Evolutionary conservation across 2,329 filamentous ascomycete genomes (phyloP).

Genomic region (Fusarium algeriense): DNA sequence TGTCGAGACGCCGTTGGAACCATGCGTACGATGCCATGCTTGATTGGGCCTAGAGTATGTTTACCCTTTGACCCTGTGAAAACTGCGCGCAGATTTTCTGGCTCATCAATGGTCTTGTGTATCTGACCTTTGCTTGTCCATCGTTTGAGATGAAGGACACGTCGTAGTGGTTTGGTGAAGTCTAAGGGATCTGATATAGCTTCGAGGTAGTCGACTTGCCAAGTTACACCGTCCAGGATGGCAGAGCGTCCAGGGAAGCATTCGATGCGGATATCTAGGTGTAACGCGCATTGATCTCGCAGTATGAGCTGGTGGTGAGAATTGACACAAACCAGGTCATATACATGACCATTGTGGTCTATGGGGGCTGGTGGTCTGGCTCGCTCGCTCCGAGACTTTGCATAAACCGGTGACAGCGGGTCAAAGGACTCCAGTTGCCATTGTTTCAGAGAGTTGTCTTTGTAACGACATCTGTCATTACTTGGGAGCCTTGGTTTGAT

Average conservation of each 20-base stretch:
- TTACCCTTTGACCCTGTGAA: background rate
- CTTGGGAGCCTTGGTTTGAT: background rate
- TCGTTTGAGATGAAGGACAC: background rate
- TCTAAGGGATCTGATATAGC: background rate
- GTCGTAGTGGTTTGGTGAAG: background rate
- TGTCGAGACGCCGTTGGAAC: background rate
- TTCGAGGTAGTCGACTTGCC: conserved; percentile 6
- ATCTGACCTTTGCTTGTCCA: background rate
- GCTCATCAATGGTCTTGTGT: background rate
- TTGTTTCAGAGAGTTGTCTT: accelerated
- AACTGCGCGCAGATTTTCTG: background rate
- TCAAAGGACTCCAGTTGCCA: background rate
- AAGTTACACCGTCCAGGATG: background rate
- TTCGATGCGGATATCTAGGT: conserved; percentile 2
- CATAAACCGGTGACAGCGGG: background rate
- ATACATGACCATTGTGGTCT: background rate
- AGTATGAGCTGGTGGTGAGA: background rate
- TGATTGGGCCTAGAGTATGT: background rate
- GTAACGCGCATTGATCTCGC: background rate
- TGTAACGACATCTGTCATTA: accelerated
- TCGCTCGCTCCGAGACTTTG: background rate
- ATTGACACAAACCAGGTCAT: background rate
- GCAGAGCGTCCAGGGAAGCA: background rate
- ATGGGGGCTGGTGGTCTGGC: background rate
- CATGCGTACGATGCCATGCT: conserved; percentile 20